Conservation (phyloP, 495 filamentous ascomycete genomes). For the Hypomontagnella monticulosa region DNA sequence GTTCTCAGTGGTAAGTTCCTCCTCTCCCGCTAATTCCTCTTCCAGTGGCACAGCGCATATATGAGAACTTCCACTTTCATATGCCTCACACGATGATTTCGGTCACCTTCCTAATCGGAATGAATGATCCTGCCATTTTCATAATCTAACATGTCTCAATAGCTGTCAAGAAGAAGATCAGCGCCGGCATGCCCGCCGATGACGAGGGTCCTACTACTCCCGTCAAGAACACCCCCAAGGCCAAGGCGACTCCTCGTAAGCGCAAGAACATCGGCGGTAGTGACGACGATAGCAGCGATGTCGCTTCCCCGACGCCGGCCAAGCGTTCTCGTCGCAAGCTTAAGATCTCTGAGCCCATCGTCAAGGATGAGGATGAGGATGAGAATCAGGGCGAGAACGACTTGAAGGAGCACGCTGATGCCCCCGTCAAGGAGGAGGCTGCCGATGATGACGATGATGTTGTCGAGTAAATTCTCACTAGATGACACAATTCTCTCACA, state of each 20-base stretch:
- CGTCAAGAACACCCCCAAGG: constrained; percentile 17
- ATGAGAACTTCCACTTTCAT: no score
- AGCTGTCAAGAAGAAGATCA: constrained; percentile 36
- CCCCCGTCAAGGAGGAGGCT: background rate
- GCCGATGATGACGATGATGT: constrained; percentile 15
- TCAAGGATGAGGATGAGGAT: constrained; percentile 12
- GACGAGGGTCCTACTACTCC: constrained; percentile 15
- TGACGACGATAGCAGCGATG: constrained; percentile 6
- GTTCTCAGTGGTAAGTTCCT: constrained; percentile 27
- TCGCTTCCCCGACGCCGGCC: constrained; percentile 1
- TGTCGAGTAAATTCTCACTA: background rate
- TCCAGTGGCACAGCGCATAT: background rate
- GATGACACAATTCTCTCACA: background rate
- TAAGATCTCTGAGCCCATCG: constrained; percentile 17
- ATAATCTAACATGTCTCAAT: constrained; percentile 1
- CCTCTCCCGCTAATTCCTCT: background rate
- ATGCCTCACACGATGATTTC: no score
- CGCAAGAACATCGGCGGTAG: constrained; percentile 3
- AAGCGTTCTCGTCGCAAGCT: constrained; percentile 32
- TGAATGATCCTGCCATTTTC: no score
- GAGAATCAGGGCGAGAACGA: background rate
- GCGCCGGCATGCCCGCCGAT: background rate
- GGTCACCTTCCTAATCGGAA: no score
- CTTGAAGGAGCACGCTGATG: background rate
- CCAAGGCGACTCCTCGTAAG: constrained; percentile 21